Conservation (phyloP, 306 rosid species). For the Rubus parviflorus region DNA sequence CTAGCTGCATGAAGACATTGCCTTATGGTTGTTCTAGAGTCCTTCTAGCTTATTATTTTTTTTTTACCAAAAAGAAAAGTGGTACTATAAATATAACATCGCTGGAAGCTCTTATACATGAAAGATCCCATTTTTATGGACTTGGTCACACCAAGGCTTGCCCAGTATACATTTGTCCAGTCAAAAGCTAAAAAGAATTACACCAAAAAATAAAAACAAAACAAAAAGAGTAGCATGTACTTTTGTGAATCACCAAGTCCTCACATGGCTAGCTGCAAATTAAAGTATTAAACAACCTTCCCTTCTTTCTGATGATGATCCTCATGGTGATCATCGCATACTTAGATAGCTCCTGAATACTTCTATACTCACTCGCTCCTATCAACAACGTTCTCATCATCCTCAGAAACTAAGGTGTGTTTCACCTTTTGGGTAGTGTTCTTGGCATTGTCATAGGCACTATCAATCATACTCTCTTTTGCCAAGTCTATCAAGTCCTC, state of each 20-base stretch:
- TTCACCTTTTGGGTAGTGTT: slow-evolving; percentile 33
- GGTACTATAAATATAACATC: not conserved
- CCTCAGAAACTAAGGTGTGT: slow-evolving; percentile 45
- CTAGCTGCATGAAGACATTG: too few relatives aligned
- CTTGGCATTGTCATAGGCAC: slow-evolving; percentile 53
- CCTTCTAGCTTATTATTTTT: too few relatives aligned
- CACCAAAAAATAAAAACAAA: not conserved
- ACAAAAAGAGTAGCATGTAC: not conserved
- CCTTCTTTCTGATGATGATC: not conserved
- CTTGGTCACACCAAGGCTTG: too few relatives aligned
- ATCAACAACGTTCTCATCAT: slow-evolving; percentile 58
- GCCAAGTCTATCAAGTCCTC: slow-evolving; percentile 34
- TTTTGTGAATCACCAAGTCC: not conserved
- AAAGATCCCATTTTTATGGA: not conserved
- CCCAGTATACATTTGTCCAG: too few relatives aligned
- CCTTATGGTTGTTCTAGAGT: too few relatives aligned
- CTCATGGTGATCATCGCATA: not conserved
- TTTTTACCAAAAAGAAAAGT: not conserved
- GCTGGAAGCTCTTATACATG: not conserved
- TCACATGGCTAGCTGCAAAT: not conserved
- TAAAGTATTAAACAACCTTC: too few relatives aligned
- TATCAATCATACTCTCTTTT: slow-evolving; percentile 35
- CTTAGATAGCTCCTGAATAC: slow-evolving; percentile 33
- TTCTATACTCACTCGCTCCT: slow-evolving; percentile 59
- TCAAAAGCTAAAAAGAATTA: too few relatives aligned